Percentiles rank a stretch among this genome's conserved stretches.
Conservation (phyloP, 73 alveolate species). For the Blepharisma stoltei region DNA sequence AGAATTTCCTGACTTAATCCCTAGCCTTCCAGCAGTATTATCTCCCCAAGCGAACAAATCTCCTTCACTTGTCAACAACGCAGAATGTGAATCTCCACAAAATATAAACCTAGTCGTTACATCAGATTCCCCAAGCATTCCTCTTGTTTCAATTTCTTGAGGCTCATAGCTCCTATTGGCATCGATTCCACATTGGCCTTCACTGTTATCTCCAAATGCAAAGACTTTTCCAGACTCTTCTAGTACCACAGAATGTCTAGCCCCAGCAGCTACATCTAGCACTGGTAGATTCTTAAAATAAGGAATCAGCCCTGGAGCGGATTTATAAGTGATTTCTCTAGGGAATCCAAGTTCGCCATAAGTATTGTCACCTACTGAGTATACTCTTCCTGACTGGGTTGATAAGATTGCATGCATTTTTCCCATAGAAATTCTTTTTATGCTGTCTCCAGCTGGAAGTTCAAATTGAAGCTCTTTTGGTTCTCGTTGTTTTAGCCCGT, state of each 20-base stretch:
- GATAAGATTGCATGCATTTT: not conserved
- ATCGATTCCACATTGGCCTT: conserved; percentile 55
- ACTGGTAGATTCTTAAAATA: conserved; percentile 4
- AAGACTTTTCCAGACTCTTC: conserved; percentile 45
- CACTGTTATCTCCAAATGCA: conserved; percentile 66
- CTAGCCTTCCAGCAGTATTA: conserved; percentile 34
- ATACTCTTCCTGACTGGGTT: not conserved
- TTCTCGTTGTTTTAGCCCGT: not conserved
- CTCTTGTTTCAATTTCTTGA: not conserved
- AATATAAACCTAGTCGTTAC: not conserved
- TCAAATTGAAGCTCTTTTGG: conserved; percentile 3
- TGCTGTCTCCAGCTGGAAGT: not conserved
- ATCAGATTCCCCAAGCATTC: not conserved
- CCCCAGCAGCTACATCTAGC: conserved; percentile 57
- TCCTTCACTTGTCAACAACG: conserved; percentile 22
- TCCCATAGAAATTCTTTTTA: conserved; percentile 16
- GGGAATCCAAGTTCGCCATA: conserved; percentile 28
- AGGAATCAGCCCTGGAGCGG: not conserved
- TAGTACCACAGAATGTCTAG: conserved; percentile 59
- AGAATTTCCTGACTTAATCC: not conserved
- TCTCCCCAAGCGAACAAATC: conserved; percentile 30
- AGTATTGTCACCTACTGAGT: conserved; percentile 28
- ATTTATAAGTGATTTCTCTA: not conserved
- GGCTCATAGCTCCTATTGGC: conserved; percentile 7
- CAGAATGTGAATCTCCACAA: conserved; percentile 34